Evolutionary conservation across 75 land plant genomes (phyloP).

Genomic region (Azolla pinnata): DNA sequence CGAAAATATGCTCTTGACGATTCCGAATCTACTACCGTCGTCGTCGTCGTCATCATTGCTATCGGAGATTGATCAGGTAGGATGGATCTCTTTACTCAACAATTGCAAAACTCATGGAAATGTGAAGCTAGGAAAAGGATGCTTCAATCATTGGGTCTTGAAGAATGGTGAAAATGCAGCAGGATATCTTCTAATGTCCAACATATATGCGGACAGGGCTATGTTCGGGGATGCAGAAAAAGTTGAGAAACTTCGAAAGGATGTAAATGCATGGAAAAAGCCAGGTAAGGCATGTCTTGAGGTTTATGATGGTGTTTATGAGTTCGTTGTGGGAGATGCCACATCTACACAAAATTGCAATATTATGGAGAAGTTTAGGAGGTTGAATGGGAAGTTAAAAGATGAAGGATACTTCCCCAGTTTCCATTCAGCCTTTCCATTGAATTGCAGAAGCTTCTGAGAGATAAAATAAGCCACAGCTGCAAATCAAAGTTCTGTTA

Average conservation of each 20-base stretch:
- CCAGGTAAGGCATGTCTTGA: conserved; percentile 11
- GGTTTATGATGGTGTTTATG: conserved; percentile 4
- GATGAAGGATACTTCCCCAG: no score
- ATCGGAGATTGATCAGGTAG: background rate
- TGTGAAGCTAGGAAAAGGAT: background rate
- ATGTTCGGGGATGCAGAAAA: background rate
- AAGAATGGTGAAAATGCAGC: background rate
- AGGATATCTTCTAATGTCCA: conserved; percentile 7
- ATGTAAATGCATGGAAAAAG: conserved; percentile 10
- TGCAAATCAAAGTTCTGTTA: no score
- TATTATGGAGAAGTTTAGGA: no score
- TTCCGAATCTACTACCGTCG: no score
- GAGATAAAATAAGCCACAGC: no score
- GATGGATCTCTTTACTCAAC: background rate
- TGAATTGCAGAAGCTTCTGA: no score
- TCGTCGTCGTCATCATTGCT: no score
- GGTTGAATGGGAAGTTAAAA: no score
- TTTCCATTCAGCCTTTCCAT: no score
- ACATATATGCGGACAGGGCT: background rate
- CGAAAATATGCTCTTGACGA: background rate
- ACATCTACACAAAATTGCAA: no score
- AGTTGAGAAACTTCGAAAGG: background rate
- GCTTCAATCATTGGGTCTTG: background rate
- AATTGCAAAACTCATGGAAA: conserved; percentile 2
- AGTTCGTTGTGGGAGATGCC: conserved; percentile 6